A percentile compares a stretch with the other conserved stretches of the same genome.
phyloP scores from a whole-genome alignment of 2,329 filamentous ascomycete genomes.

The Colletotrichum aenigma region DNA sequence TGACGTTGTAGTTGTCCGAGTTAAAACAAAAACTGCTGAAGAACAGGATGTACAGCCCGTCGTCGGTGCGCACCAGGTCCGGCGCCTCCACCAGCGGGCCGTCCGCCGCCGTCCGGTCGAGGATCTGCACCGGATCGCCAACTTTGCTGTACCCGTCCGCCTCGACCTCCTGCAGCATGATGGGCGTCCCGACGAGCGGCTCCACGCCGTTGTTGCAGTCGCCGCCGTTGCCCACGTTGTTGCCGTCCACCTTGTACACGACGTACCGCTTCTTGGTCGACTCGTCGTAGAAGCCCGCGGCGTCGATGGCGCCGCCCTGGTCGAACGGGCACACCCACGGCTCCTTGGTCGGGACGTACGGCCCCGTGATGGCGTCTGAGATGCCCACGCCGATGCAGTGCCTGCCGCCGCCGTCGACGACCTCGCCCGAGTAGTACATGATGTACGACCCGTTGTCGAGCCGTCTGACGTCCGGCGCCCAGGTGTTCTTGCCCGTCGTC shows the following conservation, averaged over 20 bases:
- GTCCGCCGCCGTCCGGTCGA: slow-evolving; percentile 48
- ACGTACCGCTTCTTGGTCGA: slow-evolving; percentile 60
- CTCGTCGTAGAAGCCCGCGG: slow-evolving; percentile 61
- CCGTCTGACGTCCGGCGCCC: slow-evolving; percentile 65
- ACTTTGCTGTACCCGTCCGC: slow-evolving; percentile 56
- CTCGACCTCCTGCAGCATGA: slow-evolving; percentile 59
- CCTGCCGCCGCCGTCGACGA: slow-evolving; percentile 36
- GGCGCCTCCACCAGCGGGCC: slow-evolving; percentile 68
- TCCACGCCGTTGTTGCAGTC: slow-evolving; percentile 49
- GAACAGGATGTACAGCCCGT: slow-evolving; percentile 63
- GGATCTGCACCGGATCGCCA: slow-evolving; percentile 52
- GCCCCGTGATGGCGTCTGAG: slow-evolving; percentile 50
- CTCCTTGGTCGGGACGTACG: slow-evolving; percentile 50
- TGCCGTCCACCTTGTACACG: slow-evolving; percentile 71
- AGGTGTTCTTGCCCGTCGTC: slow-evolving; percentile 58
- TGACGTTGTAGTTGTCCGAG: slow-evolving; percentile 59
- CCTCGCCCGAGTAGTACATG: slow-evolving; percentile 63
- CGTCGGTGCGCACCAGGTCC: slow-evolving; percentile 47
- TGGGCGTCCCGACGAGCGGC: slow-evolving; percentile 51
- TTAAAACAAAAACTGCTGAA: slow-evolving; percentile 66
- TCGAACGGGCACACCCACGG: slow-evolving; percentile 58
- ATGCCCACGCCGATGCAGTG: slow-evolving; percentile 66
- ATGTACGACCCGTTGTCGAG: slow-evolving; percentile 57
- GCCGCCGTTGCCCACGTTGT: slow-evolving; percentile 49
- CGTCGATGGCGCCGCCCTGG: slow-evolving; percentile 66